These are phyloP conservation scores for Syzygium grande DNA, from an alignment of 345 rosid genomes.

Conservation along the genomic window DNA sequence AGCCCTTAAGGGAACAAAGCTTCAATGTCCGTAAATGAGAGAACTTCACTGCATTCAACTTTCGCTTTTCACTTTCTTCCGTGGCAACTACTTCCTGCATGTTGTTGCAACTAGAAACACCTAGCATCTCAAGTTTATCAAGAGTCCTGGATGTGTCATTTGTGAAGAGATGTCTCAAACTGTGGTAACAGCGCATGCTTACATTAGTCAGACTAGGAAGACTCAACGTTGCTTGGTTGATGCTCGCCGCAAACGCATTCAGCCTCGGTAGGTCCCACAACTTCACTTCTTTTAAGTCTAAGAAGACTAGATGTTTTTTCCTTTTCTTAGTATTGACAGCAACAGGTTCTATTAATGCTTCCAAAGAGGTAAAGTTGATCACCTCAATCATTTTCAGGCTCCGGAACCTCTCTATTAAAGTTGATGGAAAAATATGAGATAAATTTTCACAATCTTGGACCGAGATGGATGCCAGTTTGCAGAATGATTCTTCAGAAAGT, in stretches of 20 bases:
- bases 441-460: neutral
- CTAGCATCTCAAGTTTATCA: neutral
- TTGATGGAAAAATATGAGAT: neutral
- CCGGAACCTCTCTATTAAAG: neutral
- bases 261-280: neutral
- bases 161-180: neutral
- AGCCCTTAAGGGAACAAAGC: neutral
- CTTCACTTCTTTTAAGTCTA: neutral
- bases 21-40: neutral
- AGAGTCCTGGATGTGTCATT: neutral
- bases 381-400: neutral
- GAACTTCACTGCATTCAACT: neutral
- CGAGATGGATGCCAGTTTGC: neutral
- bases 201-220: neutral
- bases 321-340: accelerated
- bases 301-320: accelerated
- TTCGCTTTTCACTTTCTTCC: neutral
- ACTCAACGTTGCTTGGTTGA: accelerated
- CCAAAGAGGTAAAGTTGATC: neutral
- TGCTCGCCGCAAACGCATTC: neutral
- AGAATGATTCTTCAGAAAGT: neutral
- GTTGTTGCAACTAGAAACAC: neutral
- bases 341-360: neutral
- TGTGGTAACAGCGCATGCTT: neutral
- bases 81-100: neutral